Evolutionary conservation across 805 yeast species (phyloP).

Genomic region (Candida sakaeoensis): DNA sequence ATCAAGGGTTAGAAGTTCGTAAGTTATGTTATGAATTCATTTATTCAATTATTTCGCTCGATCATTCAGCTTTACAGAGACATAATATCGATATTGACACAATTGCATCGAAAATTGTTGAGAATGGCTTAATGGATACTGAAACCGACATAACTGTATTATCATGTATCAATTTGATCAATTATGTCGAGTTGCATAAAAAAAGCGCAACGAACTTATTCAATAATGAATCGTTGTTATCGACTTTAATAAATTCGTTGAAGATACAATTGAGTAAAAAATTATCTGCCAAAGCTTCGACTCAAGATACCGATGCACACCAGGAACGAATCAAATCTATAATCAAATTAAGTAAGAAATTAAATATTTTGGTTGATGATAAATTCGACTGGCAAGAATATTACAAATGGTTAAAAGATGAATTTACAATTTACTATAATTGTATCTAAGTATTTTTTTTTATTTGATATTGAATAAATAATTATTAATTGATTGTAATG

Average conservation of each 20-base stretch:
- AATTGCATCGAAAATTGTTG: conserved; percentile 41
- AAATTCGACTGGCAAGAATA: conserved; percentile 7
- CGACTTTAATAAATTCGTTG: conserved; percentile 35
- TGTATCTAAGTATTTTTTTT: conserved; percentile 4
- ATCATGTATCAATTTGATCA: conserved; percentile 40
- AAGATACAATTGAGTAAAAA: conserved; percentile 40
- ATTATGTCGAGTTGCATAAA: conserved; percentile 34
- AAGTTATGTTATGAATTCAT: conserved; percentile 69
- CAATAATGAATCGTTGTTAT: conserved; percentile 13
- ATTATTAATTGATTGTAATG: conserved; percentile 67
- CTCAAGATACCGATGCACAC: conserved; percentile 60
- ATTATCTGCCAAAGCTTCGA: conserved; percentile 58
- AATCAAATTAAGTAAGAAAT: conserved; percentile 23
- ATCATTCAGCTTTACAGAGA: conserved; percentile 18
- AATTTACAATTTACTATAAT: conserved; percentile 9
- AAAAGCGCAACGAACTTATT: conserved; percentile 12
- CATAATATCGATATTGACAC: conserved; percentile 24
- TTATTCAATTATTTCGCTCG: conserved; percentile 46
- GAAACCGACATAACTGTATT: conserved; percentile 56
- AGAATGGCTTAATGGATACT: conserved; percentile 54
- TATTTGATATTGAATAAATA: conserved; percentile 12
- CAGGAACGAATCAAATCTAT: conserved; percentile 43
- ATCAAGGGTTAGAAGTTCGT: conserved; percentile 70
- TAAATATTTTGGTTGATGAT: conserved; percentile 10
- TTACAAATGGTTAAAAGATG: conserved; percentile 4